These are phyloP conservation scores for Trypanosoma melophagium DNA, from an alignment of 208 protist genomes.

Conservation along the genomic window DNA sequence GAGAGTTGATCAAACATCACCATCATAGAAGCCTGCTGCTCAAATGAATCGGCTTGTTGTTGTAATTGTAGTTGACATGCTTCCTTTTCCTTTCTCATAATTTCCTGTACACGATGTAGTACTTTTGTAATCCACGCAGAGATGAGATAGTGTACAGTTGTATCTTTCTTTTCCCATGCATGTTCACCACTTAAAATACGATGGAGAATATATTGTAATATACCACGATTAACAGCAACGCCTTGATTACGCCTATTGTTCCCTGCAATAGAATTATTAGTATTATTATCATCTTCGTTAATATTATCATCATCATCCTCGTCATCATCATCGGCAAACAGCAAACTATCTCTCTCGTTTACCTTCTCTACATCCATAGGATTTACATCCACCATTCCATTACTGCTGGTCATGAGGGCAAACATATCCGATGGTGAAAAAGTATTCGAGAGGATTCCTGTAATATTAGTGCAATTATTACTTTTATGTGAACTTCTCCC, in stretches of 20 bases:
- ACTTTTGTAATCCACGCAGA: conserved; percentile 15
- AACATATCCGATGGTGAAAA: not conserved
- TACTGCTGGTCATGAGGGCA: not conserved
- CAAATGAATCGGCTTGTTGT: conserved; percentile 12
- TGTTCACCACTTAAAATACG: conserved; percentile 14
- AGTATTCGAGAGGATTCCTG: too few relatives aligned
- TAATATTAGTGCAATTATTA: not conserved
- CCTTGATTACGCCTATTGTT: too few relatives aligned
- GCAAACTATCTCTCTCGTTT: too few relatives aligned
- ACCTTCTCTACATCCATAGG: not conserved
- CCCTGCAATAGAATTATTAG: too few relatives aligned
- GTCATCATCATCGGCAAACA: conserved; percentile 2
- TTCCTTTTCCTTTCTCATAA: conserved; percentile 10
- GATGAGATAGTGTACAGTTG: conserved; percentile 1
- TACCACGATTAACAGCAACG: not conserved
- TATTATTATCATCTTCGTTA: not conserved
- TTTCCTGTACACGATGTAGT: conserved; percentile 1
- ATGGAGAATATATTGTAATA: conserved; percentile 10
- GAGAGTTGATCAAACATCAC: conserved; percentile 24
- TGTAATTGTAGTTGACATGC: not conserved
- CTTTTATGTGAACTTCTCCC: not conserved
- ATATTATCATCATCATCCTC: not conserved
- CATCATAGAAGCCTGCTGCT: conserved; percentile 1
- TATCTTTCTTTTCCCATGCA: not conserved
- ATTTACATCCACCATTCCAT: not conserved